These are phyloP conservation scores for Saturnispora saitoi DNA, from an alignment of 805 yeast genomes.

Conservation along the genomic window DNA sequence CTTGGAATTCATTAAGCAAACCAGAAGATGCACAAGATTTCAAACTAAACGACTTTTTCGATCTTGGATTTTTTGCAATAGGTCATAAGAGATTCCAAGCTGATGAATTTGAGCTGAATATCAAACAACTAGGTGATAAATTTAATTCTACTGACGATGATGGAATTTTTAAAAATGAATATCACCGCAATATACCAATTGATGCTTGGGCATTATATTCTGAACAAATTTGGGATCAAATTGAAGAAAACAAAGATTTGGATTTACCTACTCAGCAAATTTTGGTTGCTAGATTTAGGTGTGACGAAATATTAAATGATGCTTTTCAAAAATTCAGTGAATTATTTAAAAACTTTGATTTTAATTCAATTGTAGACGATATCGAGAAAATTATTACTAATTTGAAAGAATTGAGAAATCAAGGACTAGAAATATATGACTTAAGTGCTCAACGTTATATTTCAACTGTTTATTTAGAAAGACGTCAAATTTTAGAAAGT, in stretches of 20 bases:
- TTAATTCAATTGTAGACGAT: constrained; percentile 21
- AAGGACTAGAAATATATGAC: constrained; percentile 51
- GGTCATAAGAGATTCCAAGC: constrained; percentile 81
- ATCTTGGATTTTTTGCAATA: constrained; percentile 69
- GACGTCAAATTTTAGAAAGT: constrained; percentile 39
- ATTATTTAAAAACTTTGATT: constrained; percentile 24
- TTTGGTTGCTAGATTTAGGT: constrained; percentile 86
- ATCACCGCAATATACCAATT: constrained; percentile 80
- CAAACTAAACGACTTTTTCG: constrained; percentile 68
- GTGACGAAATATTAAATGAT: constrained; percentile 73
- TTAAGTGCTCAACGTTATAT: constrained; percentile 69
- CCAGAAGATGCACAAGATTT: constrained; percentile 55
- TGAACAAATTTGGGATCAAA: constrained; percentile 87
- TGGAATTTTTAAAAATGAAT: constrained; percentile 53
- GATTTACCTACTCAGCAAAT: constrained; percentile 97
- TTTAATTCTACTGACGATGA: constrained; percentile 29
- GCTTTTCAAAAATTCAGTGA: constrained; percentile 38
- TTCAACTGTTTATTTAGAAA: constrained; percentile 54
- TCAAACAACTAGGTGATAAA: constrained; percentile 53
- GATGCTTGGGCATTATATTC: constrained; percentile 97
- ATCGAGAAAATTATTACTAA: constrained; percentile 33
- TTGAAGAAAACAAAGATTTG: constrained; percentile 84
- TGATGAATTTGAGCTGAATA: constrained; percentile 56
- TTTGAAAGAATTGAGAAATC: constrained; percentile 36
- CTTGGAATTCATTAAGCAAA: constrained; percentile 73